Evolutionary conservation across 768 basidiomycete genomes (phyloP), one percentile per base, ranked within the genome.

Genomic region (Auricularia sp.): DNA sequence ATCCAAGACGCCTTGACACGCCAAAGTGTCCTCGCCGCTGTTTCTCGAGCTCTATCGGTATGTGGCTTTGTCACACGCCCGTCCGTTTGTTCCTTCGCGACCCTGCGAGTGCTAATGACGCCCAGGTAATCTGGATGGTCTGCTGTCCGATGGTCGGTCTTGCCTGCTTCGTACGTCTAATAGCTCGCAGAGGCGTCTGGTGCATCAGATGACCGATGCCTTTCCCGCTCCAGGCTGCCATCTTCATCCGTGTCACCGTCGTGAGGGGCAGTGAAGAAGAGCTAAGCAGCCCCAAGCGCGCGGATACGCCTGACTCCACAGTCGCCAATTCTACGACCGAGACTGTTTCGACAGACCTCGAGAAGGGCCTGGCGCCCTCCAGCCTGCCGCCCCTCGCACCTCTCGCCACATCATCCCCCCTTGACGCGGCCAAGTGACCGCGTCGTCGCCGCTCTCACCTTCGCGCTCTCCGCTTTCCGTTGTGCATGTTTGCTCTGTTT

Each of bases 11-110:
- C 58, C 35, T 16, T 54, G 54, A 44, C 54, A 21, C 64, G 64
- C 36, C 18, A 61, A 4, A 13, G 3, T 7, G 64, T 64, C 8
- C 64, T 64, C 29, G 54, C 14, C 34, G 64, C 56, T 18, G 56
- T 61, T 3, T 59, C 54, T 44, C 54, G 39, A 42, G 34, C 64
- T 18, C 37, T 64, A 35, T 58, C 64, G n/a, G 64, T 64, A 54
- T 4, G 64, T 42, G 8, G 29, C 56, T 59, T 13, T 59, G 24
- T 24, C 11, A 24, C 16, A 33, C 24, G 56, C 11, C 24, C 56
- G 8, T 29, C 24, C 14, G 7, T 24, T 59, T 56, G 11, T 42
- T 42, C 39, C 39, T 14, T 7, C 39, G 8, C 39, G 39, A 42
- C 39, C 39, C 39, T 42, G 39, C 39, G 39, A 42, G 39, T 13